Base-by-base conservation (phyloP, 2,329 filamentous ascomycete species). In the Ramularia collo-cygni region DNA sequence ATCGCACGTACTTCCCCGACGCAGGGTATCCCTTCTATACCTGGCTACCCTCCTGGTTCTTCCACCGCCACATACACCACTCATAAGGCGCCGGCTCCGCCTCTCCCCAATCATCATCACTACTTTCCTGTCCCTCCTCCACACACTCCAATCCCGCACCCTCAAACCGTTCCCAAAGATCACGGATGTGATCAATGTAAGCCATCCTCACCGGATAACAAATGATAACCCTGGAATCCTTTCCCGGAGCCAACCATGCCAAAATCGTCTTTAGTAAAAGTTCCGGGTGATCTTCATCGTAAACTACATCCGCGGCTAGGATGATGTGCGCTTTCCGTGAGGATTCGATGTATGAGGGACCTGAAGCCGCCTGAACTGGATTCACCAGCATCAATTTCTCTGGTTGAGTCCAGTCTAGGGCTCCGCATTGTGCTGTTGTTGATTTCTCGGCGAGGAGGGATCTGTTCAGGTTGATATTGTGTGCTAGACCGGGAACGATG, bases 161-260 rank as follows among this genome's bases (percentile, higher is more conserved):
- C 38, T 67, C 64, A 26, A 69, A 55, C 29, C 54, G 45, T 35
- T 54, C 46, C 66, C 66, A 69, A 16, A 69, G 44, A 24, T 66
- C 63, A 16, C 65, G 52, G 14, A 68, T 62, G 38, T 64, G 57
- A 34, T 68, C 64, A n/a, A 69, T 51, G 43, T 69, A 67, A 9
- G 61, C 61, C 5, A 65, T 59, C 10, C 66, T 51, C 39, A 66
- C 44, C 3, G 65, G 55, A 43, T 65, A 67, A 28, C 60, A 62
- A 21, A 68, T 56, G 10, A 68, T 49, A 4, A 64, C 52, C 31
- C 64, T 47, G 13, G 64, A 52, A 3, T 52, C 46, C 10, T 44
- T 31, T 10, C 52, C 46, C 4, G 37, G 46, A 8, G 54, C 46
- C 8, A 69, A 51, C 62, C 66, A 66, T 4, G 49, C 47, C 14